Evolutionary conservation across 177 flowering plant species (phyloP).

Genomic region (Vitis hybrid): DNA sequence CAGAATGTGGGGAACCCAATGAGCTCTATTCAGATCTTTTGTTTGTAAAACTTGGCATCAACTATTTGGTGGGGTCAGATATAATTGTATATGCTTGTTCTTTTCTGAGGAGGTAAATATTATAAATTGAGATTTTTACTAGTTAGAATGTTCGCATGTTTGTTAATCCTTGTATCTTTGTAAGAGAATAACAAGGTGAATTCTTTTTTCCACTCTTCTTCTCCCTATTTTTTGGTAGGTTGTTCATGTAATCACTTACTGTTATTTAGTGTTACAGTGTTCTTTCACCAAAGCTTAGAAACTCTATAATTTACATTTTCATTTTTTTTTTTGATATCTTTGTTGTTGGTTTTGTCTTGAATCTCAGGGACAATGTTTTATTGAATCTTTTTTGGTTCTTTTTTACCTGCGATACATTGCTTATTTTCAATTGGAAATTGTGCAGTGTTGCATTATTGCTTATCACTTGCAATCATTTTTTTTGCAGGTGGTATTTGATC

Average conservation of each 20-base stretch:
- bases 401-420: not conserved
- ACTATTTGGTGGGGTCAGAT: no score
- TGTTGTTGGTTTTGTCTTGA: not conserved
- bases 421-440: not conserved
- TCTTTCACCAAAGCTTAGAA: not conserved
- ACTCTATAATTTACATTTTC: not conserved
- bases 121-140: not conserved
- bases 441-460: constrained; percentile 11
- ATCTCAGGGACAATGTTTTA: not conserved
- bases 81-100: not conserved
- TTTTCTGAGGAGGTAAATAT: not conserved
- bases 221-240: not conserved
- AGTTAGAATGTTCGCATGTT: not conserved
- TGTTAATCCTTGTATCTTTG: not conserved
- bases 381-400: not conserved
- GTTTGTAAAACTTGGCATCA: no score
- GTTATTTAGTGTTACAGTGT: not conserved
- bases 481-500: constrained; percentile 95
- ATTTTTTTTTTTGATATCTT: not conserved
- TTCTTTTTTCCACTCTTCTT: not conserved
- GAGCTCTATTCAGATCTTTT: no score
- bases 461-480: constrained; percentile 4
- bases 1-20: no score
- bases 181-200: not conserved
- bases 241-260: not conserved